A percentile compares a stretch with the other conserved stretches of the same genome.
phyloP scores from a whole-genome alignment of 768 basidiomycete genomes.

The Suillus weaverae region DNA sequence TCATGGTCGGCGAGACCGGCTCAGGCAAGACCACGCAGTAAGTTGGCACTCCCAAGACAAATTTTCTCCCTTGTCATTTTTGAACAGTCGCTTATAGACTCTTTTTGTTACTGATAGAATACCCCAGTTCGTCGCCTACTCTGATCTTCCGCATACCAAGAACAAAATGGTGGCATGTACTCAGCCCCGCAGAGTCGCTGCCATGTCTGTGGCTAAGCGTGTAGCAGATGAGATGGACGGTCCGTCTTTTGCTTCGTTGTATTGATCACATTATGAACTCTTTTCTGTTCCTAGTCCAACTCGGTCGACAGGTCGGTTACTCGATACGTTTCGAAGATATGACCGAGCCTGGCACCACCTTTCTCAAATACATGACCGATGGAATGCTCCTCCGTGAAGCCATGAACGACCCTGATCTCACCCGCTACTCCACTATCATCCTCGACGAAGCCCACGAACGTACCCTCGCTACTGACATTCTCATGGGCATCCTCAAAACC shows the following conservation, averaged over 20 bases:
- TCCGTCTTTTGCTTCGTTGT: constrained; percentile 35
- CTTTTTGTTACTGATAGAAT: constrained; percentile 56
- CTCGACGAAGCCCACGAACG: constrained; percentile 99
- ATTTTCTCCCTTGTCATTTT: constrained; percentile 21
- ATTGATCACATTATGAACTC: not conserved
- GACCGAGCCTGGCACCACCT: constrained; percentile 82
- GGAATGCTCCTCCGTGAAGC: constrained; percentile 99
- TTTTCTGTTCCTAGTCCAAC: constrained; percentile 56
- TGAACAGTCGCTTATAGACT: constrained; percentile 28
- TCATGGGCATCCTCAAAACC: constrained; percentile 93
- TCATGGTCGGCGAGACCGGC: constrained; percentile 94
- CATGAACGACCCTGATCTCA: constrained; percentile 91
- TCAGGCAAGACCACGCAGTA: constrained; percentile 96
- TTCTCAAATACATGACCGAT: constrained; percentile 99
- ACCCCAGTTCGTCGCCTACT: constrained; percentile 94
- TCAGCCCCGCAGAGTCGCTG: constrained; percentile 93
- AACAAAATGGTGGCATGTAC: constrained; percentile 95
- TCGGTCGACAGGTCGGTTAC: constrained; percentile 96
- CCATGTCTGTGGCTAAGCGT: constrained; percentile 98
- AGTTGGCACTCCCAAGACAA: constrained; percentile 34
- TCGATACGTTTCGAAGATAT: constrained; percentile 96
- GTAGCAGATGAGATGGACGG: constrained; percentile 99
- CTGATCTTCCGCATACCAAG: constrained; percentile 87
- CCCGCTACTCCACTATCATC: constrained; percentile 97
- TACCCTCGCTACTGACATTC: constrained; percentile 95